Conservation (phyloP, 2,329 filamentous ascomycete species). For the Endoconidiophora polonica region DNA sequence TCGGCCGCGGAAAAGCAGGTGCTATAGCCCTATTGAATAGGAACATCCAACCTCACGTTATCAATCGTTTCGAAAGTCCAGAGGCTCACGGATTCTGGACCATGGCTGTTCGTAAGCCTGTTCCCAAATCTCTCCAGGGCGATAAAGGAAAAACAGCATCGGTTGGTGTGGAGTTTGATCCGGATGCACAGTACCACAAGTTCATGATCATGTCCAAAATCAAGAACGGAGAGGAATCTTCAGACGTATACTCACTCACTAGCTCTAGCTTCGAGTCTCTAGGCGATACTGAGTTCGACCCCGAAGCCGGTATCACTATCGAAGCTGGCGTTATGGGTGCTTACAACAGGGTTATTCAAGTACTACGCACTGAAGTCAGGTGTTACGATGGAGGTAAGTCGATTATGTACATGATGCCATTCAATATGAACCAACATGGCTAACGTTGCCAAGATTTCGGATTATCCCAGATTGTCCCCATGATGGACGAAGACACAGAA, state of each 20-base stretch:
- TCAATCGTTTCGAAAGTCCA: slow-evolving; percentile 54
- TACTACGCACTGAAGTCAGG: slow-evolving; percentile 70
- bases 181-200: slow-evolving; percentile 50
- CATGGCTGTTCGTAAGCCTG: slow-evolving; percentile 49
- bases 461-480: slow-evolving; percentile 77
- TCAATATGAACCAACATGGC: background rate
- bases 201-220: slow-evolving; percentile 72
- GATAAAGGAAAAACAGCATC: slow-evolving; percentile 33
- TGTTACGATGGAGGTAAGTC: slow-evolving; percentile 75
- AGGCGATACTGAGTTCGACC: slow-evolving; percentile 77
- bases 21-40: slow-evolving; percentile 62
- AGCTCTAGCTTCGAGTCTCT: slow-evolving; percentile 57
- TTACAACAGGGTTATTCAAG: slow-evolving; percentile 69
- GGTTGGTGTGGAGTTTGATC: slow-evolving; percentile 32
- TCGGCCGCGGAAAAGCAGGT: slow-evolving; percentile 49
- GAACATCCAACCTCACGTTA: slow-evolving; percentile 56
- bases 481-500: slow-evolving; percentile 80
- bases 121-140: slow-evolving; percentile 36
- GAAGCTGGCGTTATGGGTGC: slow-evolving; percentile 72
- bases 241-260: slow-evolving; percentile 62
- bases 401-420: background rate
- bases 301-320: slow-evolving; percentile 70
- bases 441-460: slow-evolving; percentile 49
- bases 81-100: slow-evolving; percentile 70
- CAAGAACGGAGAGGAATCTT: slow-evolving; percentile 55